A percentile compares a stretch with the other conserved stretches of the same genome.
phyloP scores from a whole-genome alignment of 2,329 filamentous ascomycete species.

The Capronia coronata region DNA sequence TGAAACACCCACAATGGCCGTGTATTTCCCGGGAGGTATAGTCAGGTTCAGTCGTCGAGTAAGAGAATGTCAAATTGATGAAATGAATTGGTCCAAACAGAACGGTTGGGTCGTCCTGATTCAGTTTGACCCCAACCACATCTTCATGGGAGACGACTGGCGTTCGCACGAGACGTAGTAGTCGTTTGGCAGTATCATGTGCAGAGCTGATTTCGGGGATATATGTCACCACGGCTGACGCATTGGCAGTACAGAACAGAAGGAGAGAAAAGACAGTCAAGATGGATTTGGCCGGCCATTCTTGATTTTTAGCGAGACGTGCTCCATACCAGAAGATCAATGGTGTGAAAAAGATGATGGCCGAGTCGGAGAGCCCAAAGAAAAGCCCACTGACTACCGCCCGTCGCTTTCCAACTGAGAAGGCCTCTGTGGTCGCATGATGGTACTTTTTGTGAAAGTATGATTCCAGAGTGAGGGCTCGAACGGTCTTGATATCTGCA shows the following conservation, averaged over 20 bases:
- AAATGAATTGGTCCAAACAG: slow-evolving; percentile 51
- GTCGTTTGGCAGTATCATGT: slow-evolving; percentile 62
- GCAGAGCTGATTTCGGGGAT: slow-evolving; percentile 76
- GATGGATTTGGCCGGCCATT: slow-evolving; percentile 52
- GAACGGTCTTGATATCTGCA: slow-evolving; percentile 69
- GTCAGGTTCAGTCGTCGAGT: slow-evolving; percentile 57
- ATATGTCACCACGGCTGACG: slow-evolving; percentile 61
- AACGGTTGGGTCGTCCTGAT: slow-evolving; percentile 28
- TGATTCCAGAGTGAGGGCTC: slow-evolving; percentile 64
- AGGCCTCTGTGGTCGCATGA: slow-evolving; percentile 46
- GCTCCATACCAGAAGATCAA: slow-evolving; percentile 80
- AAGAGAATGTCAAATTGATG: slow-evolving; percentile 63
- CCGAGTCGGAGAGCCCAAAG: slow-evolving; percentile 70
- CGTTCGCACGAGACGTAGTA: slow-evolving; percentile 61
- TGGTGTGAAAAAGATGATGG: slow-evolving; percentile 65
- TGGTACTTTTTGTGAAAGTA: slow-evolving; percentile 63
- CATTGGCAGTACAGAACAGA: slow-evolving; percentile 72
- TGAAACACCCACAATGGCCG: slow-evolving; percentile 74
- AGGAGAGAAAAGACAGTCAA: slow-evolving; percentile 74
- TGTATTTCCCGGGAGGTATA: slow-evolving; percentile 58
- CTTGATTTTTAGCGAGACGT: slow-evolving; percentile 50
- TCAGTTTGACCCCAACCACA: slow-evolving; percentile 41
- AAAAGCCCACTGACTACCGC: slow-evolving; percentile 62
- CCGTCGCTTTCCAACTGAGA: slow-evolving; percentile 58
- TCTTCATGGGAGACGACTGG: slow-evolving; percentile 52